Base-by-base conservation (phyloP, 352 stramenopile species). In the Phytophthora brassicae region DNA sequence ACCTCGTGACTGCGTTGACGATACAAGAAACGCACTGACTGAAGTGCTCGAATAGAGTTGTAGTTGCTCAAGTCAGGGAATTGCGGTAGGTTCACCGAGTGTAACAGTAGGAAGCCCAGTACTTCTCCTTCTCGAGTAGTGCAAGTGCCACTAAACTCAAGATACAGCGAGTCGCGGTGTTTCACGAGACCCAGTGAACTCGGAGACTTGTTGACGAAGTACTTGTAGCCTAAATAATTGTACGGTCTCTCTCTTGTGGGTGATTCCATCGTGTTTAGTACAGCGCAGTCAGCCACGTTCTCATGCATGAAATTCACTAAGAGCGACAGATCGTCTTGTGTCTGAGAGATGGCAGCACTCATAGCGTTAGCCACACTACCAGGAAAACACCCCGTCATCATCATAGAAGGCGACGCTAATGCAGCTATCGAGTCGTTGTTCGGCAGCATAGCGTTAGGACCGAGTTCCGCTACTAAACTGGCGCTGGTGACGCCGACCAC, bases 141-240 rank as follows among this genome's bases (percentile, higher is more conserved):
- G 8, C 71, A 80, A 8, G 77, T 64, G 29, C 78, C 75, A 39
- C 57, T 72, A 26, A 63, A 75, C 49, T 85, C 73, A 13, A 88
- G 33, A 50, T 82, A 88, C 33, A 83, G 35, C 19, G 64, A 68
- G 66, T 88, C 75, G 39, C 75, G 72, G 48, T 84, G 71, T 41
- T 75, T 76, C 28, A 84, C 59, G 19, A 81, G 44, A 16, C 73
- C 69, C 2, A 64, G 66, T 4, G 60, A 64, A 9, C 60, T 68
- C 6, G 74, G 66, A 0, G 77, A 70, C 28, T 74, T 75, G 28
- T 64, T 71, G 17, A 80, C 75, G 22, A 85, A 66, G 68, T 74
- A 88, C 64, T 88, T 88, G 71, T 79, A 85, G 13, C 75, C 78
- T 23, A 88, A 50, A 22, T 80, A 84, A 19, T 80, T 63, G 28